Conservation (phyloP, 23 red algal species). For the Gracilariopsis chorda region DNA sequence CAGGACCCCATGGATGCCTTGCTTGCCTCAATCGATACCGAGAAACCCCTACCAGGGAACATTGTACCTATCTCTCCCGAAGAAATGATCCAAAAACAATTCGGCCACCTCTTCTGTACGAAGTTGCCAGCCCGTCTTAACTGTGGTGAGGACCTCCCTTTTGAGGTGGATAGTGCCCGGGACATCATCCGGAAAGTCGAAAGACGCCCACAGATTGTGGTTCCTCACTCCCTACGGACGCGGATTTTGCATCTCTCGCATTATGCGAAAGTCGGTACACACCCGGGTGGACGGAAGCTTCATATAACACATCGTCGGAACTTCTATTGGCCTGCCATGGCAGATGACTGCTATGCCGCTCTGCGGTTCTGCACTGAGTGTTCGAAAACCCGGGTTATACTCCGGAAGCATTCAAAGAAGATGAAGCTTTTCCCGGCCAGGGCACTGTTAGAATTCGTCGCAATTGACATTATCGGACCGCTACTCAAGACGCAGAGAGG, state of each 20-base stretch:
- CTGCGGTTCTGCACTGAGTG: not conserved
- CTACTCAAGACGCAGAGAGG: not conserved
- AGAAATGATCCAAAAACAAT: no score
- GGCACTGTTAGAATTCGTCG: not conserved
- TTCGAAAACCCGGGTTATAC: not conserved
- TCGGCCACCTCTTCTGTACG: not conserved
- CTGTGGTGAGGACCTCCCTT: not conserved
- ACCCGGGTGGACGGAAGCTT: not conserved
- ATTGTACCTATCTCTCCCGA: not conserved
- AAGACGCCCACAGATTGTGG: not conserved
- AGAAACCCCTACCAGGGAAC: not conserved
- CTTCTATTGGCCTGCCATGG: slow-evolving; percentile 25
- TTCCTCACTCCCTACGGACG: not conserved
- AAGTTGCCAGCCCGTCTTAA: not conserved
- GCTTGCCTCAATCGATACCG: not conserved
- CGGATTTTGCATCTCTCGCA: not conserved
- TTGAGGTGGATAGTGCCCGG: not conserved
- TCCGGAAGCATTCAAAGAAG: not conserved
- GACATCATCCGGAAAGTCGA: slow-evolving; percentile 2
- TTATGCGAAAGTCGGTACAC: not conserved
- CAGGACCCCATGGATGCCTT: not conserved
- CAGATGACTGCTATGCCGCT: slow-evolving; percentile 9
- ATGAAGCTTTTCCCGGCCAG: no score
- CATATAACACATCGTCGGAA: not conserved
- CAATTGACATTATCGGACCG: not conserved